Evolutionary conservation across 352 stramenopile genomes (phyloP).

Genomic region (Globisporangium alternatum): DNA sequence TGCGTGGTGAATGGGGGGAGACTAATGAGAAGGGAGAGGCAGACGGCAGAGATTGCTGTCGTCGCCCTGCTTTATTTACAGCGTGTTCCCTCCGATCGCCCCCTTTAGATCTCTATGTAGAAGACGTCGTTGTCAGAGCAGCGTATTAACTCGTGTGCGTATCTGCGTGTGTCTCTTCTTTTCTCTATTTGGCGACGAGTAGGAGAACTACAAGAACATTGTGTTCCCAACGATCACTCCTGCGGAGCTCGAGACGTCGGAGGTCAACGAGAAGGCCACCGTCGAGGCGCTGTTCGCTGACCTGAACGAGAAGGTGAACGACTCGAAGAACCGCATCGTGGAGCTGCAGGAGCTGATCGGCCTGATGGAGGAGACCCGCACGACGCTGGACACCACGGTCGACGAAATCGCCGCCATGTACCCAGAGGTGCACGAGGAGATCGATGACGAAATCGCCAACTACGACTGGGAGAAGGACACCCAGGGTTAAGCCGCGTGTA

Average conservation of each 20-base stretch:
- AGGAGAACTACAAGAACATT: constrained; percentile 86
- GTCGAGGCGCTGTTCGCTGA: constrained; percentile 75
- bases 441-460: constrained; percentile 87
- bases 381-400: constrained; percentile 81
- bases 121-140: no score
- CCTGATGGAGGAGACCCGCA: constrained; percentile 83
- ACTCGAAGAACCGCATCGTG: constrained; percentile 83
- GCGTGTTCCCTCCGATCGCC: background rate
- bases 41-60: background rate
- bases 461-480: constrained; percentile 90
- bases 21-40: background rate
- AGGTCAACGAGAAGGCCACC: constrained; percentile 80
- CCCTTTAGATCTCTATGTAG: background rate
- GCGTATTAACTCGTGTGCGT: constrained; percentile 1
- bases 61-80: background rate
- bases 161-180: background rate
- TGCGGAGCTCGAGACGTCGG: constrained; percentile 60
- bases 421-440: constrained; percentile 82
- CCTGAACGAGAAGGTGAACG: constrained; percentile 77
- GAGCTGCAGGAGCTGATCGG: constrained; percentile 85
- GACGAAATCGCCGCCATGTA: constrained; percentile 86
- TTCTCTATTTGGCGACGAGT: background rate
- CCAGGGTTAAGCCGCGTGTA: constrained; percentile 45
- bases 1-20: background rate
- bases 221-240: constrained; percentile 76